Base-by-base conservation (phyloP, 352 stramenopile species). In the Phytopythium sindhum region DNA sequence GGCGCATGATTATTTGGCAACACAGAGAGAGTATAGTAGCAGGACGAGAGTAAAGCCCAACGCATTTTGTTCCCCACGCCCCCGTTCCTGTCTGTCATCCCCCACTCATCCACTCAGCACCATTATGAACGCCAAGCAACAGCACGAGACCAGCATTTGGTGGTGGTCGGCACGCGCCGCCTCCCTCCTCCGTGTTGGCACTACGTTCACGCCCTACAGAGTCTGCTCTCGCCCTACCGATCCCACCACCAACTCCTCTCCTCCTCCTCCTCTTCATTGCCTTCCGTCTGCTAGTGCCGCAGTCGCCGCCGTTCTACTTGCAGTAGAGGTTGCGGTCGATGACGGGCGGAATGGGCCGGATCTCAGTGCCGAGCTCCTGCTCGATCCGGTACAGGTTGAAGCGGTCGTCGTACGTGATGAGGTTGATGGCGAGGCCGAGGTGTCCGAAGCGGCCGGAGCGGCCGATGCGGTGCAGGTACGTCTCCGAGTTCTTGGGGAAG, bases 401-500 rank as follows among this genome's bases (percentile, higher is more conserved):
- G 53, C 96, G 86, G 77, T 99, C 98, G 61, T 99, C 97, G 71
- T 98, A 98, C 51, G 98, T 99, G 75, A 99, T 99, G 70, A 99
- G 96, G 72, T 99, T 99, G 73, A 99, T 98, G 28, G 98, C 98
- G 42, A 99, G 85, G 71, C 98, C 98, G 51, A 99, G 85, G 75
- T 99, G 97, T 19, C 98, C 98, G 69, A 99, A 99, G 35, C 98
- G 91, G 57, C 98, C 98, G 14, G 97, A 99, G 55, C 98, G 88
- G 67, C 98, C 98, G 66, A 99, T 99, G 53, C 98, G 93, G 74
- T 99, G 98, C 51, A 99, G 81, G 65, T 99, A 99, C 24, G 97
- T 99, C 79, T 99, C 97, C 29, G 91, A 98, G 79, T 99, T 99
- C 78, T 99, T 99, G 15, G 98, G 98, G 74, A 99, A 99, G 81